Percentiles rank a stretch among this genome's conserved stretches.
Evolutionary conservation across 345 rosid genomes (phyloP).

Genomic region (Acer negundo): DNA sequence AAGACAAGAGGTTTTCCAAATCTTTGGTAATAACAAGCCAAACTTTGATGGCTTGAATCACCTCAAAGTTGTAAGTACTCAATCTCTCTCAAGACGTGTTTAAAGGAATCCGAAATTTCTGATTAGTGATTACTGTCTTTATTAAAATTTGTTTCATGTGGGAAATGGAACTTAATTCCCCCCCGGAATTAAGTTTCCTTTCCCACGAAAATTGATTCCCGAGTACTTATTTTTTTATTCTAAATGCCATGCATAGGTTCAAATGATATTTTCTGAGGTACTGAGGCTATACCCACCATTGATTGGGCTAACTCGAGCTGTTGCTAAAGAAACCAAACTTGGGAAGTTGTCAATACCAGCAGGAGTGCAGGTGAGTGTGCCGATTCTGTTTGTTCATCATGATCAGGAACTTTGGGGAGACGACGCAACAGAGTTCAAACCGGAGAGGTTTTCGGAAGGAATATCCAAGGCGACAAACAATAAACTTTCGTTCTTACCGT

Average conservation of each 20-base stretch:
- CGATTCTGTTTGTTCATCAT: slow-evolving; percentile 23
- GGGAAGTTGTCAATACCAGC: slow-evolving; percentile 24
- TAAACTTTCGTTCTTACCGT: slow-evolving; percentile 44
- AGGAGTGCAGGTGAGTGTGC: slow-evolving; percentile 6
- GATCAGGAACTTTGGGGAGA: slow-evolving; percentile 32
- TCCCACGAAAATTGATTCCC: too few relatives aligned
- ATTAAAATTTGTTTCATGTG: too few relatives aligned
- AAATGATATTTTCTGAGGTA: slow-evolving; percentile 28
- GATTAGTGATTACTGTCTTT: too few relatives aligned
- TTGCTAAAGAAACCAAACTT: slow-evolving; percentile 9
- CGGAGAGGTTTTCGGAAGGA: slow-evolving; percentile 33
- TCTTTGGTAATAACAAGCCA: slow-evolving; percentile 27
- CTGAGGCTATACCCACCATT: slow-evolving; percentile 28
- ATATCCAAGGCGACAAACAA: slow-evolving; percentile 44
- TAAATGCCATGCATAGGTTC: slow-evolving; percentile 8
- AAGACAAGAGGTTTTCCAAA: slow-evolving; percentile 37
- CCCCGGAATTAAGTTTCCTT: too few relatives aligned
- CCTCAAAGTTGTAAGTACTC: slow-evolving; percentile 27
- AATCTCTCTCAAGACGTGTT: too few relatives aligned
- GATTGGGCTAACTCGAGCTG: not conserved
- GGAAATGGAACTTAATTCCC: too few relatives aligned
- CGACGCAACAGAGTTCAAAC: slow-evolving; percentile 26
- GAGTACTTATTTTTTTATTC: too few relatives aligned
- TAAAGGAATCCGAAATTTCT: too few relatives aligned
- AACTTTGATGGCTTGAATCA: slow-evolving; percentile 21